Evolutionary conservation across 441 rosid genomes (phyloP).

Genomic region (Erysimum cheiri): DNA sequence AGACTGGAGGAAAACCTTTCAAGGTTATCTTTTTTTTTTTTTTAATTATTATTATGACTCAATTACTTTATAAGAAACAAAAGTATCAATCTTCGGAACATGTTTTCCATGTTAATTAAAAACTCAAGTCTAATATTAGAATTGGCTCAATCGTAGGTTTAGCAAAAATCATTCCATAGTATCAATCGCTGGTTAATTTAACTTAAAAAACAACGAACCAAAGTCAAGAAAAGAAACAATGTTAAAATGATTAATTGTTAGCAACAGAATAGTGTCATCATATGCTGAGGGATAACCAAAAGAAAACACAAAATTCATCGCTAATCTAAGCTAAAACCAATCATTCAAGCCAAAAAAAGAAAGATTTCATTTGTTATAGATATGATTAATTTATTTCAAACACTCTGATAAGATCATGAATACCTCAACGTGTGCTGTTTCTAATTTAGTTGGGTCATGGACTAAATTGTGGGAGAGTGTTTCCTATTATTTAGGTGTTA

Average conservation of each 20-base stretch:
- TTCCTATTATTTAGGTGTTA: not conserved
- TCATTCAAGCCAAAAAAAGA: not conserved
- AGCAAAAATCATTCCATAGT: not conserved
- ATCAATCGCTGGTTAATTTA: not conserved
- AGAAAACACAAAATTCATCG: not conserved
- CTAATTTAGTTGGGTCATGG: not conserved
- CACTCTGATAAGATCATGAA: conserved; percentile 8
- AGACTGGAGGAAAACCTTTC: not conserved
- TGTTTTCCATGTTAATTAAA: not conserved
- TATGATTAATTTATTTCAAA: conserved; percentile 14
- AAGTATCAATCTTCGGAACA: conserved; percentile 4
- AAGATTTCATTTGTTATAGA: not conserved
- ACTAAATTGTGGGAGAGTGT: too few species aligned
- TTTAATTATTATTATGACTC: not conserved
- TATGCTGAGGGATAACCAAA: conserved; percentile 8
- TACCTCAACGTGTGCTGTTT: not conserved
- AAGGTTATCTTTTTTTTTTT: not conserved
- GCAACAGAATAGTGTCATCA: conserved; percentile 15
- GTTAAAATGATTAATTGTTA: not conserved
- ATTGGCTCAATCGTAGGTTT: conserved; percentile 8
- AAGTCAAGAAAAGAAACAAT: conserved; percentile 1
- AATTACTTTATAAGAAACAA: not conserved
- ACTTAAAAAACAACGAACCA: not conserved
- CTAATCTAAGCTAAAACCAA: conserved; percentile 13
- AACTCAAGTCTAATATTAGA: conserved; percentile 13